Evolutionary conservation across 2,329 filamentous ascomycete genomes (phyloP).

Genomic region (Botrytis porri): DNA sequence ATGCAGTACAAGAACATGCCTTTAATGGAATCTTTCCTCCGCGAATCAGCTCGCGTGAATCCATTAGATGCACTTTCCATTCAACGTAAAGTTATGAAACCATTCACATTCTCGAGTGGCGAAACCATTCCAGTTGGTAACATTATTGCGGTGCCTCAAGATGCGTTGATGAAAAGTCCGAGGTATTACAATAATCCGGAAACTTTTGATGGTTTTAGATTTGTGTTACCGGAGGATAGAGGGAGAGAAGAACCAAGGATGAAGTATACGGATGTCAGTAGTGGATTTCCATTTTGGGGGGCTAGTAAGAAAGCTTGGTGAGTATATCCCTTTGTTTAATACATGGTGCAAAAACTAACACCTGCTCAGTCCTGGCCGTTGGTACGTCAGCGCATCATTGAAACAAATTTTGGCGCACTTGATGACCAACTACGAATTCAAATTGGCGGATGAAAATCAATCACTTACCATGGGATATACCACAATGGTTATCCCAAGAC

Average conservation of each 20-base stretch:
- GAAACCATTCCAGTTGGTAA: background rate
- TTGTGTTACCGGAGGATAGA: background rate
- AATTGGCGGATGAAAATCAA: background rate
- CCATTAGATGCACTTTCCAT: constrained; percentile 5
- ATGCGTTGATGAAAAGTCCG: background rate
- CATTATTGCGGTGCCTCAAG: background rate
- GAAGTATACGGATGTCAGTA: constrained; percentile 8
- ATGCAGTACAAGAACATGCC: background rate
- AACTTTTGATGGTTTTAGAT: background rate
- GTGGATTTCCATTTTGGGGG: background rate
- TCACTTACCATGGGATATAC: background rate
- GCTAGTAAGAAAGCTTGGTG: background rate
- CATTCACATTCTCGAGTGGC: background rate
- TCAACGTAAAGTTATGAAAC: constrained; percentile 7
- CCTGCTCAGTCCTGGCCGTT: background rate
- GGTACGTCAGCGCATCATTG: constrained; percentile 1
- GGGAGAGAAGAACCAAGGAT: background rate
- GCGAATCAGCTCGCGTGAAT: constrained; percentile 3
- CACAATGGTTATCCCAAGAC: constrained; percentile 1
- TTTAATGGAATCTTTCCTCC: background rate
- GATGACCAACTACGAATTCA: background rate
- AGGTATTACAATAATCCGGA: background rate
- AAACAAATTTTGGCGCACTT: background rate
- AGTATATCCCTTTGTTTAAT: background rate
- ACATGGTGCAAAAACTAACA: background rate